phyloP scores from a whole-genome alignment of 345 rosid genomes.

The Heritiera fomes region DNA sequence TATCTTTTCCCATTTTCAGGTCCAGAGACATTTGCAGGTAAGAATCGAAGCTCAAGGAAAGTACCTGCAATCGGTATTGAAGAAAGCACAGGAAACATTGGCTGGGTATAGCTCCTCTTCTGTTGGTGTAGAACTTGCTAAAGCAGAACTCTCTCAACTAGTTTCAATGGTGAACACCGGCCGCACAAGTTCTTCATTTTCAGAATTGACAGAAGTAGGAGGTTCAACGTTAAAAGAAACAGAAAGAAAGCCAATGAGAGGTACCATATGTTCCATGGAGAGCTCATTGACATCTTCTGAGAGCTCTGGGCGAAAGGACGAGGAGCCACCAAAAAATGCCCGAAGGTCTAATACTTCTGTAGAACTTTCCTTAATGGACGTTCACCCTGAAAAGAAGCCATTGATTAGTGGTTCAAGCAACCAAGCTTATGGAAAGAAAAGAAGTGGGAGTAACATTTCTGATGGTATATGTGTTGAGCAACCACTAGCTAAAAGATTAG shows the following conservation, averaged over 20 bases:
- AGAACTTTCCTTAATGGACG: slow-evolving; percentile 68
- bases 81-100: slow-evolving; percentile 88
- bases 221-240: slow-evolving; percentile 35
- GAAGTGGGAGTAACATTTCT: slow-evolving; percentile 38
- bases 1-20: slow-evolving; percentile 47
- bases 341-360: slow-evolving; percentile 28
- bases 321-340: slow-evolving; percentile 29
- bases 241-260: slow-evolving; percentile 33
- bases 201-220: slow-evolving; percentile 62
- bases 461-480: slow-evolving; percentile 43
- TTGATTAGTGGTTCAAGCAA: slow-evolving; percentile 28
- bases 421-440: slow-evolving; percentile 46
- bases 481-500: slow-evolving; percentile 41
- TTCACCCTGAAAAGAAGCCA: slow-evolving; percentile 36
- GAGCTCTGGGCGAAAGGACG: slow-evolving; percentile 56
- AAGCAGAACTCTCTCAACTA: slow-evolving; percentile 68
- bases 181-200: slow-evolving; percentile 56
- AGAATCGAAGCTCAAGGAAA: slow-evolving; percentile 97
- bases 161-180: slow-evolving; percentile 65
- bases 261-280: slow-evolving; percentile 63
- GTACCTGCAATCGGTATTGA: slow-evolving; percentile 76
- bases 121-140: slow-evolving; percentile 62
- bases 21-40: slow-evolving; percentile 87
- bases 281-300: slow-evolving; percentile 91
- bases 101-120: slow-evolving; percentile 66